Conservation (phyloP, 495 filamentous ascomycete genomes). For the Xylaria palmicola region DNA sequence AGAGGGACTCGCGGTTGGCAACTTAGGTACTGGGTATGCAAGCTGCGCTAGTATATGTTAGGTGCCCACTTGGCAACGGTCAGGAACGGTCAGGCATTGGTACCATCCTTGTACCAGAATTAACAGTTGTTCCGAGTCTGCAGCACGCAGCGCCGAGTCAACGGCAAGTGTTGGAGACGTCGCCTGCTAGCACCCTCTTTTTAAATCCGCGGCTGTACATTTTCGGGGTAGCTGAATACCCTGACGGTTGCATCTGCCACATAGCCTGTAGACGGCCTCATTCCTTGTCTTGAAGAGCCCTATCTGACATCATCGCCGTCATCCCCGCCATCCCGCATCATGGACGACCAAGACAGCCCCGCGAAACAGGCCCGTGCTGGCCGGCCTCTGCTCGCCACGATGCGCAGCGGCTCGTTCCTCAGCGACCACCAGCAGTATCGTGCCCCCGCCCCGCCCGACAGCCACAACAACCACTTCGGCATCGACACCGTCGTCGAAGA, state of each 20-base stretch:
- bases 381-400: constrained; percentile 47
- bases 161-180: too few species aligned
- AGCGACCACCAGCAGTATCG: constrained; percentile 75
- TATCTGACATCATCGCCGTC: background rate
- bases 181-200: too few species aligned
- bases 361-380: constrained; percentile 23
- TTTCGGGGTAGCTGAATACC: background rate
- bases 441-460: constrained; percentile 53
- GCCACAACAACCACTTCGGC: constrained; percentile 47
- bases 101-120: too few species aligned
- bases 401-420: constrained; percentile 69
- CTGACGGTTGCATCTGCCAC: background rate
- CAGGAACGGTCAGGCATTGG: too few species aligned
- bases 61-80: too few species aligned
- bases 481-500: constrained; percentile 57
- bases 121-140: too few species aligned
- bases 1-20: too few species aligned
- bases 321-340: constrained; percentile 15
- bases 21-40: too few species aligned
- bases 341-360: constrained; percentile 37
- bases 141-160: too few species aligned
- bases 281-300: background rate
- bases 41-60: too few species aligned
- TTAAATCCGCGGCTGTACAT: background rate
- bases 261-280: background rate